Evolutionary conservation across 768 basidiomycete species (phyloP), one percentile per base, ranked within the genome.

Genomic region (Coprinopsis marcescibilis): DNA sequence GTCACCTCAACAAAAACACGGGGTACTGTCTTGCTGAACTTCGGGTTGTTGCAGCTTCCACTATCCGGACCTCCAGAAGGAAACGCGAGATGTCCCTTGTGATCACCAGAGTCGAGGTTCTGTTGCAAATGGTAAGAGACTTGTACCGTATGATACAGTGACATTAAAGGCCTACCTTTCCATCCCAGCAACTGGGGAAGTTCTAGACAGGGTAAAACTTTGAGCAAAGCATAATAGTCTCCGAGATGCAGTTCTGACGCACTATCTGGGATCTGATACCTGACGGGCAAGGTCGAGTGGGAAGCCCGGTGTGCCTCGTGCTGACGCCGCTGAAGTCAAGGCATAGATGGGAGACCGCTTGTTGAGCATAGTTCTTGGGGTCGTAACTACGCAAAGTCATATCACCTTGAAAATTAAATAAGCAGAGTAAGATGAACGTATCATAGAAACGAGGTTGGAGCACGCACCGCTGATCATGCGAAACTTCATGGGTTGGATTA

Each of bases 181-280:
- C 76, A 54, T 78, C 72, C 76, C 76, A 78, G 57, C 76, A 78
- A 48, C 71, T 76, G 6, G 69, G 72, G 62, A 76, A 74, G 53
- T 75, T 76, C 72, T 77, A 43, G n/a, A n/a, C n/a, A n/a, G n/a
- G 17, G 13, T 36, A 21, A 20, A 19, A 25, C 8, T 13, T 20
- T 37, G 21, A 38, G 32, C 29, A 24, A n/a, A 36, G 10, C 35
- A 34, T 8, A 29, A n/a, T n/a, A n/a, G n/a, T n/a, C n/a, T n/a
- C n/a, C 27, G 13, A 24, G 15, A 35, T 30, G 14, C 21, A n/a
- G 12, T 38, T 38, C 26, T 2, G 2, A 65, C 71, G 39, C 54
- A 75, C 75, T 40, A 78, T 65, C 53, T 78, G 74, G 45, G 75
- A 66, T 39, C 76, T 72, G 41, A 77, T 59, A 43, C 76, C 76